Evolutionary conservation across 2,329 filamentous ascomycete species (phyloP).

Genomic region (Xylaria sp.): DNA sequence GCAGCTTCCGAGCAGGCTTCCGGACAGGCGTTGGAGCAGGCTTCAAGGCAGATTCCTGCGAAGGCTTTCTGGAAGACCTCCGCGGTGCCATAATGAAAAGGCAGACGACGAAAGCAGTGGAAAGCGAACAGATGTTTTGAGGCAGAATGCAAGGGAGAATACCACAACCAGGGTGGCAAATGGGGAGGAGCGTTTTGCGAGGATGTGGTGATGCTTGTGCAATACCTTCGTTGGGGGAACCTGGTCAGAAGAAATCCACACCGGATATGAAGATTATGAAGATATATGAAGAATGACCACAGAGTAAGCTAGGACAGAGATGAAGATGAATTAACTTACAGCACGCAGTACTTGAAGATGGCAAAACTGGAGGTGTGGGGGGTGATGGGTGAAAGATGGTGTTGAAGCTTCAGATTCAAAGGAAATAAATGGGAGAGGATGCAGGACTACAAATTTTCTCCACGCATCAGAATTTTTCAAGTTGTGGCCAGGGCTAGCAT

Average conservation of each 20-base stretch:
- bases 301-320: constrained; percentile 3
- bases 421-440: constrained; percentile 11
- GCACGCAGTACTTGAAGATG: constrained; percentile 2
- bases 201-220: constrained; percentile 2
- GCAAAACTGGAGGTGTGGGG: constrained; percentile 22
- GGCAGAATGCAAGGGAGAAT: not conserved
- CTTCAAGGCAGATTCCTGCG: no score
- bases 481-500: constrained; percentile 19
- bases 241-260: constrained; percentile 4
- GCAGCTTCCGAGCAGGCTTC: not conserved
- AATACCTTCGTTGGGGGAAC: constrained; percentile 6
- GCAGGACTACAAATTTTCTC: constrained; percentile 11
- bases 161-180: not conserved
- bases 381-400: constrained; percentile 16
- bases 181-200: not conserved
- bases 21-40: no score
- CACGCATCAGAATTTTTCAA: constrained; percentile 23
- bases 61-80: not conserved
- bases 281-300: not conserved
- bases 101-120: no score
- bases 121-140: not conserved
- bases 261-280: not conserved
- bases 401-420: constrained; percentile 18
- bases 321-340: constrained; percentile 15
- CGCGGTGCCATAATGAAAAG: constrained; percentile 8